Conservation (phyloP, 768 basidiomycete species). For the Kwoniella botswanensis region DNA sequence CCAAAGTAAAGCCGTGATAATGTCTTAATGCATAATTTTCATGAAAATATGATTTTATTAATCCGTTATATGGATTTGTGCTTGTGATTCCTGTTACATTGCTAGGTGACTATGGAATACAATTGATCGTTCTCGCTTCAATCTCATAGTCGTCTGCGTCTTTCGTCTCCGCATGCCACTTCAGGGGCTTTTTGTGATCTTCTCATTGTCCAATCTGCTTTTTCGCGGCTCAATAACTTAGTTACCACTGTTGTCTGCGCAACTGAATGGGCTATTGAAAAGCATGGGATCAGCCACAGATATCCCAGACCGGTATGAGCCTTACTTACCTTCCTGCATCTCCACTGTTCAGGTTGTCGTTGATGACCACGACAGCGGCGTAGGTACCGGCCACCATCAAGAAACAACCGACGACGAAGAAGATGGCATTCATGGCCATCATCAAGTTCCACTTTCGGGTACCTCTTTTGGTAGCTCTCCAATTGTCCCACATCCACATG, state of each 20-base stretch:
- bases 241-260: slow-evolving; percentile 26
- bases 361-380: slow-evolving; percentile 22
- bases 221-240: not conserved
- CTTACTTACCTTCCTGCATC: slow-evolving; percentile 7
- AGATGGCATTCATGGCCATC: slow-evolving; percentile 13
- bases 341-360: slow-evolving; percentile 18
- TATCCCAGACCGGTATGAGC: too few relatives aligned
- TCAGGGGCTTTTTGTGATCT: not conserved
- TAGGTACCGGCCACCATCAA: slow-evolving; percentile 27
- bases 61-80: not conserved
- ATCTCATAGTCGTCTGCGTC: not conserved
- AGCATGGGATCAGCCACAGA: too few relatives aligned
- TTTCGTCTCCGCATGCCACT: not conserved
- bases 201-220: too few relatives aligned
- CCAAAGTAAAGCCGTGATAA: not conserved
- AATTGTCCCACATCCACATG: slow-evolving; percentile 54
- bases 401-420: slow-evolving; percentile 26
- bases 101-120: not conserved
- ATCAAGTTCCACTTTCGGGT: slow-evolving; percentile 11
- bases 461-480: slow-evolving; percentile 17
- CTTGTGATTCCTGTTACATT: not conserved
- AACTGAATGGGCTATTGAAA: slow-evolving; percentile 18
- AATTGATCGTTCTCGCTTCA: not conserved
- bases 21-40: not conserved
- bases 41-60: not conserved